Evolutionary conservation across 192 early-diverging fungal genomes (phyloP), one percentile per base, ranked within the genome.

Genomic region (Backusella liffmaniae): DNA sequence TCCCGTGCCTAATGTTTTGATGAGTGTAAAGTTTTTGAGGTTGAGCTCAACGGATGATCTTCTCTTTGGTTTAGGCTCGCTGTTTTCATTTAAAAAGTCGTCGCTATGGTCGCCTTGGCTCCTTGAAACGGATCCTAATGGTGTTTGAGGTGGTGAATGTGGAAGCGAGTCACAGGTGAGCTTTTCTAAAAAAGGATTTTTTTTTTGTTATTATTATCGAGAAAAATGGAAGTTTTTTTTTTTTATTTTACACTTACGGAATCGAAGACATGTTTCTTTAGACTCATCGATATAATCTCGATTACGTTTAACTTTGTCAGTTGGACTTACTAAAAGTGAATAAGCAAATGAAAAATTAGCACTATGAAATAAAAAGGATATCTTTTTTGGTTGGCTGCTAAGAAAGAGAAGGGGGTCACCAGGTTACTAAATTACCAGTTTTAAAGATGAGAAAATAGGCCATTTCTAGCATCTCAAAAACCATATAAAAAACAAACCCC

Each of bases 1-100:
- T 44, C 96, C 96, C 5, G 96, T 98, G 29, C 96, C 96, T 32
- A 75, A 62, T 15, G 74, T 75, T 29, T 62, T 51, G 49, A 46
- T 44, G 8, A 75, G 37, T 5, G 32, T 30, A 16, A 75, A 75
- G 23, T 66, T 67, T 9, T 75, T 41, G 10, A 75, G 36, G 21
- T 41, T 66, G 6, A 75, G 29, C 29, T 75, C 65, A 26, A 35
- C 30, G 37, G 72, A 73, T 62, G 51, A 73, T 62, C 72, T 65
- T 29, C 56, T 34, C 21, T 41, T 73, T 3, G 51, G 56, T 65
- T 41, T 34, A 6, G 32, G 71, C n/a, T 51, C 51, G 4, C 2
- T 73, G 3, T 62, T 13, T 16, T 73, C 51, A 41, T 15, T 5
- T 53, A 73, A 39, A 73, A 65, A 49, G 18, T 49, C 5, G 0